A percentile compares a stretch with the other conserved stretches of the same genome.
Evolutionary conservation across 2,329 filamentous ascomycete species (phyloP).

Genomic region (Neofusicoccum parvum): DNA sequence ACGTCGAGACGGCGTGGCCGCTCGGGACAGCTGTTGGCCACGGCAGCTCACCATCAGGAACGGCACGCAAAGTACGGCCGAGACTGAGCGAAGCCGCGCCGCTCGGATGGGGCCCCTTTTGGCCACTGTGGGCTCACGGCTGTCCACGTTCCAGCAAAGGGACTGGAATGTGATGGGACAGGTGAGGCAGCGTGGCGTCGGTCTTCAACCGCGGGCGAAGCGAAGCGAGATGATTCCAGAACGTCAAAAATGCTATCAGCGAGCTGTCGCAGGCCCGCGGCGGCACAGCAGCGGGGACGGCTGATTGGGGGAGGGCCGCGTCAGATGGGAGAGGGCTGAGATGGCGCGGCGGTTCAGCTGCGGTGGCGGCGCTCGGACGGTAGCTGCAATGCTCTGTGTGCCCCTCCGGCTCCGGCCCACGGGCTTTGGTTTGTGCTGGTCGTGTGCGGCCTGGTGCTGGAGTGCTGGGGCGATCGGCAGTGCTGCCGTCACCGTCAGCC

Average conservation of each 20-base stretch:
- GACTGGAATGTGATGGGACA: neutral
- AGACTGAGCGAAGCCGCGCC: neutral
- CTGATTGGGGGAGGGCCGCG: neutral
- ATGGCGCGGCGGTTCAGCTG: neutral
- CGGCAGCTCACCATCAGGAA: neutral
- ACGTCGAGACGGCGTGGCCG: conserved; percentile 6
- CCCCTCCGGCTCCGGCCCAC: neutral
- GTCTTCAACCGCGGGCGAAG: neutral
- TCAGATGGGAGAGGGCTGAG: neutral
- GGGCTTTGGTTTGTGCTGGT: neutral
- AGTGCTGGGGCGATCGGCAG: neutral
- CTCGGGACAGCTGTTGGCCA: conserved; percentile 10
- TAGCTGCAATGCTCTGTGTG: neutral
- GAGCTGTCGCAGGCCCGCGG: too few species aligned
- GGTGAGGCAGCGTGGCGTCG: neutral
- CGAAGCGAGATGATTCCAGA: neutral
- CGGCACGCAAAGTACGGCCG: conserved; percentile 3
- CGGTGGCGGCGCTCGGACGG: neutral
- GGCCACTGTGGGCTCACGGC: neutral
- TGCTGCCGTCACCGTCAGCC: neutral
- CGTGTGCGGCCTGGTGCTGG: neutral
- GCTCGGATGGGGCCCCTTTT: conserved; percentile 7
- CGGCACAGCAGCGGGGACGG: neutral
- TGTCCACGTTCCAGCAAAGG: neutral
- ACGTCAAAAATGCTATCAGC: neutral